Percentiles rank a stretch among this genome's conserved stretches.
Conservation (phyloP, 208 protist species). For the Leishmania guyanensis region DNA sequence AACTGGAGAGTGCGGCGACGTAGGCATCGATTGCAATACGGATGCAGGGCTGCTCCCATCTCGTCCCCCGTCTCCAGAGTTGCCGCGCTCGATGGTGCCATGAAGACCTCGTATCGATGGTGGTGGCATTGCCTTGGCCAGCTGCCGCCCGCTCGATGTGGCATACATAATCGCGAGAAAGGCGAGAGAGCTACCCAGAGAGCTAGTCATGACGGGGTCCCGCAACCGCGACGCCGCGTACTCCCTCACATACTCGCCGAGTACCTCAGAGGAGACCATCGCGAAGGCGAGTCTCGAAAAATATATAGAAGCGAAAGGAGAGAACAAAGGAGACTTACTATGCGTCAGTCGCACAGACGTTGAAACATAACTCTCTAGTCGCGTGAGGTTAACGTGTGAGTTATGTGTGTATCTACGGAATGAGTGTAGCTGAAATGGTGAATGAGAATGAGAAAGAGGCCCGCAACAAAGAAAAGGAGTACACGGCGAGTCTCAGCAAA, state of each 20-base stretch:
- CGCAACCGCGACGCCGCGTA: conserved; percentile 34
- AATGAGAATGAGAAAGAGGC: neutral
- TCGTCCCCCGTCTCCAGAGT: neutral
- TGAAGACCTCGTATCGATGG: conserved; percentile 16
- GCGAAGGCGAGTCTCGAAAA: neutral
- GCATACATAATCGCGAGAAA: conserved; percentile 28
- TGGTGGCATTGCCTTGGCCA: conserved; percentile 24
- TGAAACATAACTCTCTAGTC: neutral
- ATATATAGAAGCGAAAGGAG: neutral
- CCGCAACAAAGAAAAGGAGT: neutral
- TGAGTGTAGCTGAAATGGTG: neutral
- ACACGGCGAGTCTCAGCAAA: neutral
- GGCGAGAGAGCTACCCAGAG: conserved; percentile 35
- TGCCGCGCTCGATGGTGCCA: conserved; percentile 8
- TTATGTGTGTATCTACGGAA: neutral
- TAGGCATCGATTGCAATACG: neutral
- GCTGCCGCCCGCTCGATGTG: conserved; percentile 31
- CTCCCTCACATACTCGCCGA: conserved; percentile 31
- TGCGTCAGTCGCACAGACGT: neutral
- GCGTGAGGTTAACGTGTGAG: neutral
- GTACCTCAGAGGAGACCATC: conserved; percentile 25
- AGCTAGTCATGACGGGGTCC: conserved; percentile 35
- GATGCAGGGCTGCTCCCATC: neutral
- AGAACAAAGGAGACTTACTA: neutral
- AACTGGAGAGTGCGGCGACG: conserved; percentile 9